Conservation (phyloP, 2,329 filamentous ascomycete species). For the Aspergillus clavatus region DNA sequence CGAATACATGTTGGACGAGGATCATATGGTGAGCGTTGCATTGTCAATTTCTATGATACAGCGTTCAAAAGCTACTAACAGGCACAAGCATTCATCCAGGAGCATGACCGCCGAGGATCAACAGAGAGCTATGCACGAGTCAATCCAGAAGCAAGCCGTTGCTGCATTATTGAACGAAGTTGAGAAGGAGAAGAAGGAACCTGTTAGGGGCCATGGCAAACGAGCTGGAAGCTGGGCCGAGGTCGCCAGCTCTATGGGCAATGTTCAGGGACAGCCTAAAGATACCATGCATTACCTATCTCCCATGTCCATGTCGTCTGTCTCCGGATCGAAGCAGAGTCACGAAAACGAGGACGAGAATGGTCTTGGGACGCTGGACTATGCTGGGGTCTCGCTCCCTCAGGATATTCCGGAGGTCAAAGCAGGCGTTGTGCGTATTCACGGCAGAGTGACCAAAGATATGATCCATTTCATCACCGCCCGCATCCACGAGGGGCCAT, state of each 20-base stretch:
- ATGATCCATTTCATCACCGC: conserved; percentile 30
- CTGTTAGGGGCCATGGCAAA: conserved; percentile 2
- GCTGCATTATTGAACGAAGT: conserved; percentile 11
- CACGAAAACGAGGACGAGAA: conserved; percentile 13
- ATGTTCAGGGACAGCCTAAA: conserved; percentile 3
- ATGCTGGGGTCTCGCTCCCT: conserved; percentile 5
- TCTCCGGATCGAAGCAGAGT: conserved; percentile 14
- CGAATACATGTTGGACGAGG: conserved; percentile 15
- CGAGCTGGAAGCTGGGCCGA: conserved; percentile 20
- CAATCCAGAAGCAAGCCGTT: conserved; percentile 12
- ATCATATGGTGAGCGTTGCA: conserved; percentile 9
- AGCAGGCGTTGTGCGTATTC: conserved; percentile 25
- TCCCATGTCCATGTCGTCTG: conserved; percentile 10
- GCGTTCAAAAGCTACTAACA: conserved; percentile 1
- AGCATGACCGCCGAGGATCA: not conserved
- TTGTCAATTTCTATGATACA: not conserved
- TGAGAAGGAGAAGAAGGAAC: conserved; percentile 9
- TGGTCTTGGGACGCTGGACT: not conserved
- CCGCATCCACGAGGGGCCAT: conserved; percentile 36
- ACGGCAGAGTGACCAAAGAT: conserved; percentile 20
- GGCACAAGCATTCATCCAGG: conserved; percentile 1
- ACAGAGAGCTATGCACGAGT: not conserved
- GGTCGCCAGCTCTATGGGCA: conserved; percentile 11
- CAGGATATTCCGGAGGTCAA: conserved; percentile 22
- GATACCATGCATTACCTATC: conserved; percentile 15